Evolutionary conservation across 768 basidiomycete genomes (phyloP).

Genomic region (Termitomyces sp.): DNA sequence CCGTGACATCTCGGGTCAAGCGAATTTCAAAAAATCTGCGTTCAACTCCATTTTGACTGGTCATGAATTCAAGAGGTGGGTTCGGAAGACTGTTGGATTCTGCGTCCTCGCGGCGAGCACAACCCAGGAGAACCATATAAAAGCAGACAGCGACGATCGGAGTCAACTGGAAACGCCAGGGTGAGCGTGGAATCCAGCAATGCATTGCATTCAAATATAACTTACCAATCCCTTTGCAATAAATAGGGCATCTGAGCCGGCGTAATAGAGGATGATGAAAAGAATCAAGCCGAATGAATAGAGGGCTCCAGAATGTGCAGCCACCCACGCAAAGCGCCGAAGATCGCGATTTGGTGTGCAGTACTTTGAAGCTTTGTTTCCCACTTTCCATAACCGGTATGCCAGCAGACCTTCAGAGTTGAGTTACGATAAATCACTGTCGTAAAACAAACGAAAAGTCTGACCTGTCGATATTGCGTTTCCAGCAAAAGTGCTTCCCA

Average conservation of each 20-base stretch:
- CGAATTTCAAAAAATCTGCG: neutral
- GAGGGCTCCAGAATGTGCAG: neutral
- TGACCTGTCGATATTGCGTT: neutral
- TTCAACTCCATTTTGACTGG: neutral
- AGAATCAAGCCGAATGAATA: neutral
- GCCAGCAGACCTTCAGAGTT: neutral
- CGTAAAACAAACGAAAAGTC: no score
- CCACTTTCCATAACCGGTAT: neutral
- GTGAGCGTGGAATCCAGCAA: neutral
- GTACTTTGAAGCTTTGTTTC: neutral
- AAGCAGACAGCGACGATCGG: neutral
- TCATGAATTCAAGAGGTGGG: neutral
- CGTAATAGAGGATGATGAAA: neutral
- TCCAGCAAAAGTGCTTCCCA: neutral
- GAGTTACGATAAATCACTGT: neutral
- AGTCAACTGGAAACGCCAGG: neutral
- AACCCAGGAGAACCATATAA: neutral
- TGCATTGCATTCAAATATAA: neutral
- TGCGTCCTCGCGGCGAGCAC: neutral
- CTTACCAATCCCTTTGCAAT: neutral
- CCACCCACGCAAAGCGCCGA: neutral
- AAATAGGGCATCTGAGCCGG: neutral
- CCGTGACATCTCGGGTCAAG: neutral
- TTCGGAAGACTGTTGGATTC: neutral
- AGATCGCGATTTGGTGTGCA: neutral